A percentile compares a stretch with the other conserved stretches of the same genome.
Conservation (phyloP, 257 asterid species). For the Gentiana straminea region DNA sequence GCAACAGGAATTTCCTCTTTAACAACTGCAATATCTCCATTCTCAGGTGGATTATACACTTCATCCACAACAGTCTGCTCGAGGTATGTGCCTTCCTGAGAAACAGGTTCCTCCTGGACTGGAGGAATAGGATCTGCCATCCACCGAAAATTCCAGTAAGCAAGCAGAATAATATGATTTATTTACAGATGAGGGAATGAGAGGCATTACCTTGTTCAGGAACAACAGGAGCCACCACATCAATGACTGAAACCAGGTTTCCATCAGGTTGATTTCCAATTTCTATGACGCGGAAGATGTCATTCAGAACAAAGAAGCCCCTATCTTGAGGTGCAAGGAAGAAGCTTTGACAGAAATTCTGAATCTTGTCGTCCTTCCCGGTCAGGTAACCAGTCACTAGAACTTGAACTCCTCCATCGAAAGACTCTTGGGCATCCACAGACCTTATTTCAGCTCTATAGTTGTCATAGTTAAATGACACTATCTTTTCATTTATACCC, state of each 20-base stretch:
- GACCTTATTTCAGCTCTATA: slow-evolving; percentile 66
- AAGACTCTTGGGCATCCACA: slow-evolving; percentile 79
- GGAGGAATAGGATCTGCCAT: slow-evolving; percentile 38
- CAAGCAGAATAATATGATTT: neutral
- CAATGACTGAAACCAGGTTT: slow-evolving; percentile 23
- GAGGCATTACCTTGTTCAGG: slow-evolving; percentile 45
- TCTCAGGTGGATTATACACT: slow-evolving; percentile 74
- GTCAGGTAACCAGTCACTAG: slow-evolving; percentile 81
- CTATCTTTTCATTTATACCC: slow-evolving; percentile 79
- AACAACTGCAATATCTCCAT: slow-evolving; percentile 27
- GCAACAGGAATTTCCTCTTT: slow-evolving; percentile 15
- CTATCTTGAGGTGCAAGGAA: slow-evolving; percentile 93
- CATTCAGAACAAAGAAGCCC: slow-evolving; percentile 90
- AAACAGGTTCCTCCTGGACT: slow-evolving; percentile 37
- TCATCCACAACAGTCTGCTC: slow-evolving; percentile 59
- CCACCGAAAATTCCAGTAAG: slow-evolving; percentile 1
- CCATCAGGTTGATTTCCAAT: slow-evolving; percentile 18
- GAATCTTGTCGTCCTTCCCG: slow-evolving; percentile 41
- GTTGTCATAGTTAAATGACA: slow-evolving; percentile 59
- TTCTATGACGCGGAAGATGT: slow-evolving; percentile 61
- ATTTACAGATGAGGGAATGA: slow-evolving; percentile 4
- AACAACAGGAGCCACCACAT: slow-evolving; percentile 36
- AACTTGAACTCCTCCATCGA: slow-evolving; percentile 70
- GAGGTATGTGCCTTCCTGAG: slow-evolving; percentile 37
- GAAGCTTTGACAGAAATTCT: slow-evolving; percentile 69